A percentile compares a stretch with the other conserved stretches of the same genome.
phyloP scores from a whole-genome alignment of 2,329 filamentous ascomycete genomes.

The Biscogniauxia sp. region DNA sequence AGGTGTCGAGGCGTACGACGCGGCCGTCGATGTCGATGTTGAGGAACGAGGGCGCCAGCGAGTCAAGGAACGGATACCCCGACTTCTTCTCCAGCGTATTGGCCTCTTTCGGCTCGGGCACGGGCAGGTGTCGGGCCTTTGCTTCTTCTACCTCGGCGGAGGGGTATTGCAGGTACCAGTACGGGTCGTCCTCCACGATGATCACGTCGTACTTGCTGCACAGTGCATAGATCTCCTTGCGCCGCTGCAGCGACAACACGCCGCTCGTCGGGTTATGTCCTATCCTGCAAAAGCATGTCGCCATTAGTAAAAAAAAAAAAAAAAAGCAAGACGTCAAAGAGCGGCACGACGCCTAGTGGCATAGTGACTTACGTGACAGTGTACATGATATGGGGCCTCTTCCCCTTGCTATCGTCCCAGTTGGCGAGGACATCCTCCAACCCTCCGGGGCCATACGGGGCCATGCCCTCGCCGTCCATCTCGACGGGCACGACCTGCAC shows the following conservation, averaged over 20 bases:
- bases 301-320: slow-evolving; percentile 14
- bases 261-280: slow-evolving; percentile 87
- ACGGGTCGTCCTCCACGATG: slow-evolving; percentile 92
- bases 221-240: slow-evolving; percentile 75
- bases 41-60: slow-evolving; percentile 78
- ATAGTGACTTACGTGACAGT: slow-evolving; percentile 71
- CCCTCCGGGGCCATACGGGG: slow-evolving; percentile 68
- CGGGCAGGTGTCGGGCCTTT: slow-evolving; percentile 42
- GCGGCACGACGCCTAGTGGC: not conserved
- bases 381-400: slow-evolving; percentile 80
- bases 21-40: slow-evolving; percentile 80
- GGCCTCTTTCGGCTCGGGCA: slow-evolving; percentile 32
- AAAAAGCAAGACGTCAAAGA: not conserved
- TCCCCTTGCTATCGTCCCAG: slow-evolving; percentile 75
- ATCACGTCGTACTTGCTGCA: slow-evolving; percentile 84
- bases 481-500: slow-evolving; percentile 71
- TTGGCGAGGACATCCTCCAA: slow-evolving; percentile 75
- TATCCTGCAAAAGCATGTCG: slow-evolving; percentile 51
- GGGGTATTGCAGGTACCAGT: slow-evolving; percentile 92
- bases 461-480: slow-evolving; percentile 78
- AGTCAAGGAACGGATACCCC: slow-evolving; percentile 78
- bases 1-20: slow-evolving; percentile 87
- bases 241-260: slow-evolving; percentile 68
- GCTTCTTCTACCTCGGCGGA: slow-evolving; percentile 58
- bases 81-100: slow-evolving; percentile 40